Base-by-base conservation (phyloP, 352 stramenopile genomes). In the Globisporangium acanthophoron region DNA sequence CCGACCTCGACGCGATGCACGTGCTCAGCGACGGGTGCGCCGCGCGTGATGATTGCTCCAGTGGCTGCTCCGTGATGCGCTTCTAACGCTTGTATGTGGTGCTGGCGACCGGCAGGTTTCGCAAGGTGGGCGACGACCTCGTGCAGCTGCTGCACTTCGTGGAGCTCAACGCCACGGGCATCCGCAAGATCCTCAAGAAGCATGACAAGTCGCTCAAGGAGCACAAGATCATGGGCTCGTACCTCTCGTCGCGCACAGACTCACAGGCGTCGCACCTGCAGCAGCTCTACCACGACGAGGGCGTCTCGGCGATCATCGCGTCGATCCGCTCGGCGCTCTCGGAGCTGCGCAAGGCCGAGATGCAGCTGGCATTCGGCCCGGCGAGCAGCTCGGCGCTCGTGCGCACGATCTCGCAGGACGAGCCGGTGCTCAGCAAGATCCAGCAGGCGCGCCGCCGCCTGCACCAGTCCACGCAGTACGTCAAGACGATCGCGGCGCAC, bases 181-280 rank as follows among this genome's bases (percentile, higher is more conserved):
- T 96, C 56, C 82, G 86, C 52, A 96, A 96, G 67, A 96, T 96
- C 66, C 77, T 92, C 48, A 96, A 96, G 61, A 96, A 96, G 65
- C 85, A 92, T 62, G 82, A 92, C 72, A 94, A 94, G 63, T 80
- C 82, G 18, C 71, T 91, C 57, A 90, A 92, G 51, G 75, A 83
- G 58, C 68, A 76, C 69, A 94, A 92, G 69, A 94, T 94, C 63
- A 92, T 90, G 74, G 82, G 80, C 57, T 85, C 84, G 52, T 94
- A 94, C 66, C 64, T 94, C 50, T 89, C 73, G 11, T 90, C 82
- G 31, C 76, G 85, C 56, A 85, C 82, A 21, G 82, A 92, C 64
- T 89, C 85, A 49, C 82, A 94, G 61, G 82, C 82, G 2, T 92
- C 82, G 37, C 85, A 94, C 39, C 62, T 94, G 55, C 82, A 92